These are phyloP conservation scores for Chenopodium quinoa DNA, from an alignment of 148 eudicot genomes.

Conservation along the genomic window DNA sequence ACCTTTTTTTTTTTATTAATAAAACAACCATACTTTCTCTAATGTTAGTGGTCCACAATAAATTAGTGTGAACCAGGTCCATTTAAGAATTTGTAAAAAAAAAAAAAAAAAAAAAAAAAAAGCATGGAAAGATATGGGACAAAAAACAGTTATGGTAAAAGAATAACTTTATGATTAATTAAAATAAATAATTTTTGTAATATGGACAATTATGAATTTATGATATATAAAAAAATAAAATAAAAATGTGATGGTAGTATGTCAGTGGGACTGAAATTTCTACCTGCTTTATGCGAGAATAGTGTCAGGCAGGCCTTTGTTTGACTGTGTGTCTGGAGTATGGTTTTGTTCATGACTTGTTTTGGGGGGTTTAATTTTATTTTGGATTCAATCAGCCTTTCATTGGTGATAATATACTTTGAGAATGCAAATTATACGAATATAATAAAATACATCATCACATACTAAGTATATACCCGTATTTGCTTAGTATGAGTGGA, in stretches of 20 bases:
- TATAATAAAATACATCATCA: no score
- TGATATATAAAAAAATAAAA: background rate
- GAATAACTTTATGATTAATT: background rate
- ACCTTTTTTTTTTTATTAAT: no score
- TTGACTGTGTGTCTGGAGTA: conserved; percentile 48
- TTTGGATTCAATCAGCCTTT: conserved; percentile 19
- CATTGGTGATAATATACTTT: conserved; percentile 14
- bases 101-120: no score
- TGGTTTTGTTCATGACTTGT: conserved; percentile 19
- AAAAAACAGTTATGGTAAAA: conserved; percentile 16
- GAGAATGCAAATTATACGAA: background rate
- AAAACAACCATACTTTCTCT: no score
- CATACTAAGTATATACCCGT: no score
- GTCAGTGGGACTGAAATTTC: conserved; percentile 27
- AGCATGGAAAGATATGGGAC: conserved; percentile 8
- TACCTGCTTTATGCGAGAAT: conserved; percentile 23
- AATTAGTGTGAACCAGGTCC: no score
- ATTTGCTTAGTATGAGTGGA: no score
- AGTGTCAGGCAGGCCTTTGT: conserved; percentile 34
- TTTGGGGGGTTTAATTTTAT: background rate
- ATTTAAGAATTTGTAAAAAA: no score
- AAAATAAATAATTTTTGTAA: background rate
- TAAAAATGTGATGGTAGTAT: background rate
- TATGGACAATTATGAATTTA: background rate
- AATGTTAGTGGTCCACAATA: no score